These are phyloP conservation scores for Beauveria caledonica DNA, from an alignment of 2,329 filamentous ascomycete genomes.

Conservation along the genomic window DNA sequence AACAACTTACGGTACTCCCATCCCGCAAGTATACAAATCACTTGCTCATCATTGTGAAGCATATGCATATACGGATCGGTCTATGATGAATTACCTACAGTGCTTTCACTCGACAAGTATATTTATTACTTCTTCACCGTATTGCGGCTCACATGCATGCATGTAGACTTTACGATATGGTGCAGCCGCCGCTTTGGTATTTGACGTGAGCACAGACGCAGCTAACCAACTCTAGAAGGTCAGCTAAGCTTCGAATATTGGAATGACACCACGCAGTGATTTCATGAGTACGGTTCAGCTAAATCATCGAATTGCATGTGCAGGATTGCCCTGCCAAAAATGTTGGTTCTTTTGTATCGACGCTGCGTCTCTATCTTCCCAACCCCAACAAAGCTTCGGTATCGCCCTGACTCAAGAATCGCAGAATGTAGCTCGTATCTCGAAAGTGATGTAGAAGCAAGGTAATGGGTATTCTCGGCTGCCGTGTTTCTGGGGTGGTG, in stretches of 20 bases:
- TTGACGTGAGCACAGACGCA: neutral
- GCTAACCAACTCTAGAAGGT: conserved; percentile 1
- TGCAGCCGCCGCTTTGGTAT: neutral
- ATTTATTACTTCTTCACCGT: neutral
- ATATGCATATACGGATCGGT: neutral
- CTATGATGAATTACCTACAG: neutral
- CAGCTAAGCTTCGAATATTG: neutral
- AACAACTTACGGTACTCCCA: neutral
- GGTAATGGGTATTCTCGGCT: no score
- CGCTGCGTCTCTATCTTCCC: no score
- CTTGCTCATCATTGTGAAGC: no score
- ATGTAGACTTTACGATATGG: neutral
- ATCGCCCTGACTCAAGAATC: no score
- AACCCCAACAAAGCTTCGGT: no score
- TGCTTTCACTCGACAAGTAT: neutral
- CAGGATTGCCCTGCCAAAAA: no score
- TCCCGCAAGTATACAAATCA: neutral
- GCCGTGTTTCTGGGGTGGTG: no score
- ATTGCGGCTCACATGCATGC: neutral
- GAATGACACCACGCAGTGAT: neutral
- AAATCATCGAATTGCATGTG: no score
- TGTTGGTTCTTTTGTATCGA: no score
- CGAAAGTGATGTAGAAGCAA: no score
- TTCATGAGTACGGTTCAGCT: neutral
- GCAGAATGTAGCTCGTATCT: no score